Base-by-base conservation (phyloP, 208 protist species). In the Lotmaria passim region DNA sequence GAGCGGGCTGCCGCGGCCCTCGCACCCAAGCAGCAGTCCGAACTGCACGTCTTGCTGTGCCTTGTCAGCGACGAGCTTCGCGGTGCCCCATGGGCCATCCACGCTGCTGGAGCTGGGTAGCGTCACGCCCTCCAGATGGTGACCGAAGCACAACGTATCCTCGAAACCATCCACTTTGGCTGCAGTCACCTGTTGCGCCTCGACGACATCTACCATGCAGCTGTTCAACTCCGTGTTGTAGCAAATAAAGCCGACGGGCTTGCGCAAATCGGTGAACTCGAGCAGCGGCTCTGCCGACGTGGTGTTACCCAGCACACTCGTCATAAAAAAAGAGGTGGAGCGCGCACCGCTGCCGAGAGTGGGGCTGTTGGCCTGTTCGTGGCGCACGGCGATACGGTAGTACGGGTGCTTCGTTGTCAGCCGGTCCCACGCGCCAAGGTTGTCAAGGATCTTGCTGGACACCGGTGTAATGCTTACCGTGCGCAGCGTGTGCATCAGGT, bases 311-410 rank as follows among this genome's bases (percentile, higher is more conserved):
- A 91, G 60, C 8, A 87, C 21, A 23, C 59, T 48, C n/a, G 48
- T 63, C 82, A 90, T 80, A 62, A 91, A 89, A 67, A 88, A 82
- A n/a, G 78, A 85, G 8, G 57, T 55, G 28, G 82, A 82, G 69
- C 77, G 79, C 7, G 77, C 75, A 15, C 69, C 57, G 6, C 83
- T 48, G 52, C 69, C 55, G 41, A 90, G 58, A 26, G 43, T 14
- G 3, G 90, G 90, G 43, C 81, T 81, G 80, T 90, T 95, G 17
- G 68, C 81, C 53, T 91, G 76, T 68, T 95, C 90, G 71, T 95
- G 90, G 7, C 90, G 90, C 48, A 95, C 65, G 3, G 90, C 85
- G 24, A 95, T 93, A 50, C 90, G 87, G 69, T 95, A 95, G 76
- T 92, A 95, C 7, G 87, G 73, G 63, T 95, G 90, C 72, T 93